These are phyloP conservation scores for Serpula lacrymans DNA, from an alignment of 768 basidiomycete genomes.

Conservation along the genomic window DNA sequence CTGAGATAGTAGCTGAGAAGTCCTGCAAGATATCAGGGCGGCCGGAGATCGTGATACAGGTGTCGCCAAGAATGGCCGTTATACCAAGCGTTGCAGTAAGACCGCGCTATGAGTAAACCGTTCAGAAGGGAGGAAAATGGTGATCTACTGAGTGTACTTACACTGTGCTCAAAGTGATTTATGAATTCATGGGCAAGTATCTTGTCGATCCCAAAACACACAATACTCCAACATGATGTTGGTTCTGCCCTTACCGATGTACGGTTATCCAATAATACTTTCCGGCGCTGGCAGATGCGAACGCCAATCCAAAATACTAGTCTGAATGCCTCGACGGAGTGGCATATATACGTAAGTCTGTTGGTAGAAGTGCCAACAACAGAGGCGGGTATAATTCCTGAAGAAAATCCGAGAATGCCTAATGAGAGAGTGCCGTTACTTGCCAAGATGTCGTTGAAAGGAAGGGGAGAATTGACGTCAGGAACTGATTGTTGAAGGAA, in stretches of 20 bases:
- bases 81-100: constrained; percentile 34
- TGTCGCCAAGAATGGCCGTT: constrained; percentile 48
- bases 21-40: constrained; percentile 45
- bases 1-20: constrained; percentile 39
- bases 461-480: constrained; percentile 2
- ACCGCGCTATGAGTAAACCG: constrained; percentile 11
- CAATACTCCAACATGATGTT: constrained; percentile 43
- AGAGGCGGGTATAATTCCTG: constrained; percentile 52
- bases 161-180: constrained; percentile 19
- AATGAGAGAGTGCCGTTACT: constrained; percentile 29
- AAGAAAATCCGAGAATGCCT: constrained; percentile 53
- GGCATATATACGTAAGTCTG: constrained; percentile 38
- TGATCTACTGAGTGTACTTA: constrained; percentile 5
- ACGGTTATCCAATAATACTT: constrained; percentile 10
- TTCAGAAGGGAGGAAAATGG: background rate
- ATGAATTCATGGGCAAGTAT: constrained; percentile 22
- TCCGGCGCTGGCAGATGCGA: constrained; percentile 33
- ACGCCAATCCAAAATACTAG: constrained; percentile 52
- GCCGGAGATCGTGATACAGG: constrained; percentile 55
- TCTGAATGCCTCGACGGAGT: constrained; percentile 45
- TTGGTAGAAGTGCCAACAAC: constrained; percentile 44
- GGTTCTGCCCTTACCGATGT: constrained; percentile 15
- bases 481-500: constrained; percentile 27
- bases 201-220: constrained; percentile 33
- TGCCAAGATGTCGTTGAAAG: constrained; percentile 28